phyloP scores from a whole-genome alignment of 2,329 filamentous ascomycete species.

The Ophiostoma australiae region DNA sequence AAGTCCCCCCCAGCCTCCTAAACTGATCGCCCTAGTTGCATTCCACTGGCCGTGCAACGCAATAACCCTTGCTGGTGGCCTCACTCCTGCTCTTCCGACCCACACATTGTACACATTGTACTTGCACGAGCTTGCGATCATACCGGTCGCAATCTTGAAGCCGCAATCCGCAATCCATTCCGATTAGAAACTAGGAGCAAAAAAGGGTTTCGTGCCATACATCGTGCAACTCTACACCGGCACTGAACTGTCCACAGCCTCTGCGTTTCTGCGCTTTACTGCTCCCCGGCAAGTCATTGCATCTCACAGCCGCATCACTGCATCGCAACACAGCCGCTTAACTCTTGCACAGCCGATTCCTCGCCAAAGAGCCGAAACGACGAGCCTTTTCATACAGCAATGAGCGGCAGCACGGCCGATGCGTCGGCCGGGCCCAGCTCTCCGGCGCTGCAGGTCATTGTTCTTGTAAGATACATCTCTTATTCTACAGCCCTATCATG shows the following conservation, averaged over 20 bases:
- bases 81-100: background rate
- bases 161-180: background rate
- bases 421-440: constrained; percentile 21
- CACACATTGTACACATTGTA: constrained; percentile 8
- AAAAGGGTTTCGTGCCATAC: background rate
- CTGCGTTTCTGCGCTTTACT: background rate
- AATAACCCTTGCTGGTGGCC: background rate
- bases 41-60: background rate
- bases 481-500: background rate
- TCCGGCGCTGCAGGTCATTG: constrained; percentile 65
- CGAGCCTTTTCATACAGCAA: constrained; percentile 14
- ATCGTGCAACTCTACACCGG: background rate
- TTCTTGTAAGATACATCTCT: constrained; percentile 55
- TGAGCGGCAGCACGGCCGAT: constrained; percentile 25
- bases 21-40: background rate
- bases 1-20: background rate
- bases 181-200: background rate
- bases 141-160: background rate
- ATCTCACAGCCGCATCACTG: background rate
- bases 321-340: constrained; percentile 1
- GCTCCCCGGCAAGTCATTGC: background rate
- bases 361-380: background rate
- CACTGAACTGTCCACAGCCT: background rate
- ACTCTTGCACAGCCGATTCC: background rate
- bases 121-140: constrained; percentile 4